Percentiles rank a stretch among this genome's conserved stretches.
These are phyloP conservation scores for Tolypocladium amazonense DNA, from an alignment of 2,329 filamentous ascomycete species.

Conservation along the genomic window DNA sequence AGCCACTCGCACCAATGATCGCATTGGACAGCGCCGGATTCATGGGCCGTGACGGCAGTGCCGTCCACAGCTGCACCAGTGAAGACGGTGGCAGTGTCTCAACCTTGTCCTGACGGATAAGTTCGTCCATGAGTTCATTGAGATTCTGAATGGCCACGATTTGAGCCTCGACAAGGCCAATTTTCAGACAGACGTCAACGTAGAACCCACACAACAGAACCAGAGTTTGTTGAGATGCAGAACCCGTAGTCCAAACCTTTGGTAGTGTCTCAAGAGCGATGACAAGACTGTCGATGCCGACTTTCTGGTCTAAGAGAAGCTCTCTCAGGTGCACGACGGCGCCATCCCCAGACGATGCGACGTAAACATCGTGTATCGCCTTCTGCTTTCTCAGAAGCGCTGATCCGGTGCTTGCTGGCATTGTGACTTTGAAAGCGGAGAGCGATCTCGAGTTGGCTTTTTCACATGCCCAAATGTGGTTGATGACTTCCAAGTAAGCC, in stretches of 20 bases:
- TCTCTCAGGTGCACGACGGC: constrained; percentile 12
- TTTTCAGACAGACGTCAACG: constrained; percentile 25
- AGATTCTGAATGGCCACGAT: constrained; percentile 37
- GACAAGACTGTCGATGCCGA: constrained; percentile 24
- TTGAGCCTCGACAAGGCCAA: constrained; percentile 32
- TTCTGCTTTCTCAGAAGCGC: constrained; percentile 30
- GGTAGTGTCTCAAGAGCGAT: constrained; percentile 22
- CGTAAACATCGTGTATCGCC: constrained; percentile 25
- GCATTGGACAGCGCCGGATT: constrained; percentile 40
- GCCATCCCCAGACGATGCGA: constrained; percentile 12
- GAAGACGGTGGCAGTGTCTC: constrained; percentile 19
- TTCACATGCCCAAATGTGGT: constrained; percentile 25
- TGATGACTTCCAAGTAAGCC: constrained; percentile 35
- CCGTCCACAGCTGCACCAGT: constrained; percentile 30
- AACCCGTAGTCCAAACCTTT: constrained; percentile 17
- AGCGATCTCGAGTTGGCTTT: constrained; percentile 8
- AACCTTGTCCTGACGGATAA: constrained; percentile 17
- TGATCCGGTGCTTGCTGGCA: constrained; percentile 10
- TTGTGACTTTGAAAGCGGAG: constrained; percentile 9
- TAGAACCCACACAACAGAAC: constrained; percentile 31
- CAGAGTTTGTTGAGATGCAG: constrained; percentile 12
- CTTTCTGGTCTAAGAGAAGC: constrained; percentile 16
- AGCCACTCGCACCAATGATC: constrained; percentile 35
- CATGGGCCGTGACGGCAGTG: constrained; percentile 24
- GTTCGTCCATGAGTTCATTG: constrained; percentile 30